These are phyloP conservation scores for Dryas alaskensis DNA, from an alignment of 306 rosid species.

Conservation along the genomic window DNA sequence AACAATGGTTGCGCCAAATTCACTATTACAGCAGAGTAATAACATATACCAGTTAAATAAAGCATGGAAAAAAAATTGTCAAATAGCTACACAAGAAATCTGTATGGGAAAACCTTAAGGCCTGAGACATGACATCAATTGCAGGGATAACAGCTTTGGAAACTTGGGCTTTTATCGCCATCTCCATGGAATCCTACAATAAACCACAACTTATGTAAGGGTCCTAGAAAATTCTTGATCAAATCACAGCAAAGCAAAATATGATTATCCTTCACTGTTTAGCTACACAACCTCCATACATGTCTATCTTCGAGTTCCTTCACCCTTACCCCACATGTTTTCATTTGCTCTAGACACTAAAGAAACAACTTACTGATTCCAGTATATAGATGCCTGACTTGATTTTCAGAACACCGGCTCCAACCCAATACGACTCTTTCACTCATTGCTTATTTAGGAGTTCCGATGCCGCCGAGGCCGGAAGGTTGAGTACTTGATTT, in stretches of 20 bases:
- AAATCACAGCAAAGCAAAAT: background rate
- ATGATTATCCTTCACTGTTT: background rate
- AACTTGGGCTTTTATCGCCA: slow-evolving; percentile 92
- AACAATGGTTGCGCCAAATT: slow-evolving; percentile 82
- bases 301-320: background rate
- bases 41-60: slow-evolving; percentile 6
- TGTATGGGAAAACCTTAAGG: slow-evolving; percentile 63
- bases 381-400: background rate
- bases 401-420: background rate
- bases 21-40: slow-evolving; percentile 46
- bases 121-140: slow-evolving; percentile 98
- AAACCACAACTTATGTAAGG: slow-evolving; percentile 30
- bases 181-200: slow-evolving; percentile 97
- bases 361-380: background rate
- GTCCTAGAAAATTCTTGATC: background rate
- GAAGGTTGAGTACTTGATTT: too few species aligned
- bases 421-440: background rate
- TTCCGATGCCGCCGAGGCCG: too few species aligned
- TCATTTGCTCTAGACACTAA: background rate
- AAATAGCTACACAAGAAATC: slow-evolving; percentile 22
- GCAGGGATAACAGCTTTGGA: slow-evolving; percentile 99
- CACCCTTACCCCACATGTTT: background rate
- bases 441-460: too few species aligned
- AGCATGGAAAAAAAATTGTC: slow-evolving; percentile 5
- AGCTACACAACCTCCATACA: background rate